These are phyloP conservation scores for Nemania diffusa DNA, from an alignment of 2,329 filamentous ascomycete species.

Conservation along the genomic window DNA sequence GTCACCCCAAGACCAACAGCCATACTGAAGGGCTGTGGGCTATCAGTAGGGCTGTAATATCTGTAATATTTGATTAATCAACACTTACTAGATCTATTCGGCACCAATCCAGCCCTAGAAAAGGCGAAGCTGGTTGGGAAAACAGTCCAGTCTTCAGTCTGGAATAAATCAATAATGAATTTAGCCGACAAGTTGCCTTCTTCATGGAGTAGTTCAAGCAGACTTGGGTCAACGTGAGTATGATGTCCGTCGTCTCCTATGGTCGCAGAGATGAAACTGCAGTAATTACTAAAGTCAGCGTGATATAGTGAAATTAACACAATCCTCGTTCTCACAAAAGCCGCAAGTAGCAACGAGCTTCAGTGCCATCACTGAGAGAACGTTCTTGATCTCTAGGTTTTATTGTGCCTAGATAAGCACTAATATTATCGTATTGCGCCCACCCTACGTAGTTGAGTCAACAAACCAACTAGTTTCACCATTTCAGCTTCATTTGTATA, in stretches of 20 bases:
- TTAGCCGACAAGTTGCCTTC: constrained; percentile 4
- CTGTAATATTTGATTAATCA: neutral
- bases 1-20: constrained; percentile 5
- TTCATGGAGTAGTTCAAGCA: constrained; percentile 1
- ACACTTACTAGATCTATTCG: neutral
- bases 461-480: neutral
- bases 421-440: neutral
- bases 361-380: neutral
- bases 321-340: constrained; percentile 1
- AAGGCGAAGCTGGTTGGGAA: neutral
- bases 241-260: constrained; percentile 4
- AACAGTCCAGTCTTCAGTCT: constrained; percentile 6
- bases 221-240: constrained; percentile 1
- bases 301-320: neutral
- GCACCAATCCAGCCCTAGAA: neutral
- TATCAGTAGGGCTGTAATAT: neutral
- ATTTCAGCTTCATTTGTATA: neutral
- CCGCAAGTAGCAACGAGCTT: constrained; percentile 1
- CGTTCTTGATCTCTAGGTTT: neutral
- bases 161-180: constrained; percentile 8
- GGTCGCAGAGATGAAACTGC: constrained; percentile 8
- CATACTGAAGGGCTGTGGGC: neutral
- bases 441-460: neutral
- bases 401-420: neutral
- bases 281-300: neutral